Base-by-base conservation (phyloP, 768 basidiomycete genomes). In the Russula earlei region DNA sequence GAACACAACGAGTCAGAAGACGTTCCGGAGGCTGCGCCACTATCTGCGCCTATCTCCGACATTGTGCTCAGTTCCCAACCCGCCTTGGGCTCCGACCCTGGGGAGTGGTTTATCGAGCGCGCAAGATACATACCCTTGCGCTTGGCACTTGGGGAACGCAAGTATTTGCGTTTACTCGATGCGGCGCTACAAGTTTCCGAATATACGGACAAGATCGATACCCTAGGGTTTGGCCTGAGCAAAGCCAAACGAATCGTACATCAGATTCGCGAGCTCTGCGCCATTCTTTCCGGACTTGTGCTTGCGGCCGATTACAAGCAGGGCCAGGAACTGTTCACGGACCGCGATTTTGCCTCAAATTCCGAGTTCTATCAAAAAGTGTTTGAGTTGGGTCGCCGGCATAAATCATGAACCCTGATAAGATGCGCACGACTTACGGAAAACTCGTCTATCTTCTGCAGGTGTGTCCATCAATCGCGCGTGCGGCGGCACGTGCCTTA, bases 371-470 rank as follows among this genome's bases (percentile, higher is more conserved):
- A 85, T 64, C 87, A 89, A 56, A 70, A 75, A 14, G 76, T 91
- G 24, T 91, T 91, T 60, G 89, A 91, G 69, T 77, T 91, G 22
- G 88, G 90, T 19, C 74, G 88, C 48, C 77, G 89, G 55, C 87
- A 91, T 66, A 91, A 68, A 91, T 92, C 65, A 90, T 87, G 87
- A 92, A 91, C 63, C 90, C 90, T 0, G 90, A 91, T 66, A 91
- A 91, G 63, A 91, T 91, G 89, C 78, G 90, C 24, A 83, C 85
- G 27, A 91, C 87, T 8, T 92, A 92, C 58, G 90, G 90, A 10
- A 91, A 91, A 65, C 71, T 91, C 56, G 83, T 91, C 33, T 91
- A 91, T 68, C 71, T 91, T 53, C 76, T 91, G 33, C 87, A 90
- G 78, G 87, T 85, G 59, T 61, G 74, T 65, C 37, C 15, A 24